Evolutionary conservation across 257 asterid genomes (phyloP).

Genomic region (Cordia subcordata): DNA sequence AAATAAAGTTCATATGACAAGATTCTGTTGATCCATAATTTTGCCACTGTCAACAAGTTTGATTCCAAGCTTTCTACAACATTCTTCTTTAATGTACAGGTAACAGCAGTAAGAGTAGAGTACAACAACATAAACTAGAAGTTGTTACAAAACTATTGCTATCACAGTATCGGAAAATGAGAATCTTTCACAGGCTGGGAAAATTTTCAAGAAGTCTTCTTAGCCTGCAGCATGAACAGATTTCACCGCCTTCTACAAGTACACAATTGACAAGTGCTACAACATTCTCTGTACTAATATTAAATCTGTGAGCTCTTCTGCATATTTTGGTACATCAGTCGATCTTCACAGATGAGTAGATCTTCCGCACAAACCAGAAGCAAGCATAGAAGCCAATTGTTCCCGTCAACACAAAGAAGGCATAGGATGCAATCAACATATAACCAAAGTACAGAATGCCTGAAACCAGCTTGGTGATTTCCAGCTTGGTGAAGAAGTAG

Average conservation of each 20-base stretch:
- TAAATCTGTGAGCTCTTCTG: neutral
- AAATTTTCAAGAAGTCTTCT: neutral
- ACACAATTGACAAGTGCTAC: neutral
- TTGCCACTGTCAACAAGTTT: neutral
- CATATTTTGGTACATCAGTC: constrained; percentile 38
- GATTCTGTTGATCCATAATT: neutral
- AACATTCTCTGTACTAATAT: neutral
- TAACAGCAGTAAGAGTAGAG: neutral
- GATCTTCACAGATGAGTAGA: constrained; percentile 81
- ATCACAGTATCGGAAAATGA: neutral
- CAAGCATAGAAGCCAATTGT: constrained; percentile 83
- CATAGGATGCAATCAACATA: constrained; percentile 79
- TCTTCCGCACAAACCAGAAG: constrained; percentile 86
- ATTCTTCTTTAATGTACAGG: neutral
- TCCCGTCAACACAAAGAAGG: constrained; percentile 85
- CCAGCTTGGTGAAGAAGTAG: constrained; percentile 93
- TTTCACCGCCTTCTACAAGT: constrained; percentile 1
- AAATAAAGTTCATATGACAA: neutral
- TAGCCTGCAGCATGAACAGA: neutral
- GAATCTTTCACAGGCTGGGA: neutral
- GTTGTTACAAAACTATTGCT: neutral
- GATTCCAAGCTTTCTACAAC: neutral
- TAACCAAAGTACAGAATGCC: constrained; percentile 83
- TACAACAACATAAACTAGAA: too few species aligned
- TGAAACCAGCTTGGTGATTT: constrained; percentile 67